Evolutionary conservation across 139 green algal genomes (phyloP), one percentile per base, ranked within the genome.

Genomic region (Edaphochlamys debaryana): DNA sequence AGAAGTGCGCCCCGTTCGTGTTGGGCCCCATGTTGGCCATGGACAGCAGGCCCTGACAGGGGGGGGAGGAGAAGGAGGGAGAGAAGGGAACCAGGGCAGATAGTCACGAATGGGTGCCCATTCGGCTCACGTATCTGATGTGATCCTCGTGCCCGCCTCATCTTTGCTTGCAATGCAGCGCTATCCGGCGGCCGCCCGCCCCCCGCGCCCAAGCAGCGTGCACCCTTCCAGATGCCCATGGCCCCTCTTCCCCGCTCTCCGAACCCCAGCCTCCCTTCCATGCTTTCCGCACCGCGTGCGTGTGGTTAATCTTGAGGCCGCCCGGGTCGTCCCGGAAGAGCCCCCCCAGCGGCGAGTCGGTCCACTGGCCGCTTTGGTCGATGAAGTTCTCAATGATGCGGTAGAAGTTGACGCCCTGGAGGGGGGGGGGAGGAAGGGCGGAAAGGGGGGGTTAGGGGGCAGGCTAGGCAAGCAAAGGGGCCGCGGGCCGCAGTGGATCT

Each of bases 1-100:
- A 92, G 56, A 96, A 96, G 81, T 94, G 91, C 8, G 77, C 88
- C 20, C 84, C 92, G 72, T 95, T 94, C 34, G 93, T 95, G 85
- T 96, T 86, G 36, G 79, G 91, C 29, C 90, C 91, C 32, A 82
- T 76, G 48, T 95, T 94, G 58, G 90, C 94, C 88, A 94, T 93
- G 37, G 87, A 92, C 34, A 95, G 76, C 11, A 82, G 76, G 19
- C 76, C 70, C 70, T 78, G 70, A 1, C 11, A 9, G 34, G 32
- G 58, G 4, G 30, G 4, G 22, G 54, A 22, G n/a, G n/a, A n/a
- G n/a, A n/a, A n/a, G n/a, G n/a, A n/a, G n/a, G n/a, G n/a, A n/a
- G n/a, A n/a, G n/a, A n/a, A n/a, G n/a, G n/a, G n/a, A n/a, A n/a
- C n/a, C n/a, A n/a, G n/a, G n/a, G n/a, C n/a, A n/a, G n/a, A n/a